Percentiles rank a stretch among this genome's conserved stretches.
phyloP scores from a whole-genome alignment of 352 stramenopile species.

The Halophytophthora batemanensis region DNA sequence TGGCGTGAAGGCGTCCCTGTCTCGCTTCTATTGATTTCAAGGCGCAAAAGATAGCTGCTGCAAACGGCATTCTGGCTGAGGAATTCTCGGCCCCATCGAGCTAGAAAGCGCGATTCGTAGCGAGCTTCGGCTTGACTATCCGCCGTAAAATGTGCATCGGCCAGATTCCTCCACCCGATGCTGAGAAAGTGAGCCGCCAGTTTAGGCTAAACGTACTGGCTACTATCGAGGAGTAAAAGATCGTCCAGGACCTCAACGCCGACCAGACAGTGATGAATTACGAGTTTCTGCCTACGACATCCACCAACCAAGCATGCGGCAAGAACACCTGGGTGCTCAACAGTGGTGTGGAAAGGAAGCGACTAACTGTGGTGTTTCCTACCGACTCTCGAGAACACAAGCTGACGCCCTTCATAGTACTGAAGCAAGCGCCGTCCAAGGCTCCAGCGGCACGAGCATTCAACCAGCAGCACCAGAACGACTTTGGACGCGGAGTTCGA shows the following conservation, averaged over 20 bases:
- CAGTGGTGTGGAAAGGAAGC: constrained; percentile 16
- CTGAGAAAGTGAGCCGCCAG: background rate
- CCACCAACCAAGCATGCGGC: background rate
- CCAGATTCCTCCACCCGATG: background rate
- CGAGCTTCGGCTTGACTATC: background rate
- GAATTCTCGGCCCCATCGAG: background rate
- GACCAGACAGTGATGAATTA: background rate
- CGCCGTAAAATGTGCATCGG: background rate
- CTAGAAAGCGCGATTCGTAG: background rate
- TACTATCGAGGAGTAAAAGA: background rate
- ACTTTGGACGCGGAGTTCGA: constrained; percentile 23
- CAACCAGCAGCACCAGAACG: constrained; percentile 10
- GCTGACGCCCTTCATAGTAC: constrained; percentile 8
- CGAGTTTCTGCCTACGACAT: background rate
- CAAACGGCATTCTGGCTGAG: background rate
- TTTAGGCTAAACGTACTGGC: background rate
- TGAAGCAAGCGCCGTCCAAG: constrained; percentile 13
- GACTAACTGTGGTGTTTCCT: constrained; percentile 12
- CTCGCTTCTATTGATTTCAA: background rate
- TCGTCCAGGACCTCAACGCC: background rate
- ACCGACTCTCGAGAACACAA: constrained; percentile 5
- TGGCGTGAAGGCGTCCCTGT: background rate
- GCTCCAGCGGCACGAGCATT: background rate
- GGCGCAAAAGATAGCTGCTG: background rate
- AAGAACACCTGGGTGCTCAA: constrained; percentile 15